phyloP scores from a whole-genome alignment of 176 grass and related monocot species.

The Otatea glauca region DNA sequence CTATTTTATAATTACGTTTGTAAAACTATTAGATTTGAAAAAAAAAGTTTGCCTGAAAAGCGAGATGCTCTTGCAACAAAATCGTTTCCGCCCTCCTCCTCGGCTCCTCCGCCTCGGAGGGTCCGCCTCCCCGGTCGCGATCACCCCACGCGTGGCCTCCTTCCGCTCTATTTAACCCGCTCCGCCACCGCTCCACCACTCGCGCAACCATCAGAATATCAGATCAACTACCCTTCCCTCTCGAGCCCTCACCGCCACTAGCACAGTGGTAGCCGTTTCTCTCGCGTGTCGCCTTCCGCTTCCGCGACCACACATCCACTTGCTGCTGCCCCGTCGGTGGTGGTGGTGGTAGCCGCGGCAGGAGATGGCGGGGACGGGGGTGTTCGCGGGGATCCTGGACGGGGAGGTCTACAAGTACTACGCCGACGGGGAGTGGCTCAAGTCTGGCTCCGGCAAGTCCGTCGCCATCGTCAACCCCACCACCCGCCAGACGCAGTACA shows the following conservation, averaged over 20 bases:
- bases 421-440: conserved; percentile 84
- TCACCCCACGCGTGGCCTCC: conserved; percentile 31
- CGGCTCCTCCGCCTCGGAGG: not conserved
- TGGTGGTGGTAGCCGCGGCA: not conserved
- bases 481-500: conserved; percentile 80
- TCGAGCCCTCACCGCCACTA: conserved; percentile 41
- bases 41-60: too few species aligned
- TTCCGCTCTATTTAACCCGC: conserved; percentile 38
- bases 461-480: conserved; percentile 97
- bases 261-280: not conserved
- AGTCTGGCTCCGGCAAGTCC: conserved; percentile 78
- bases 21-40: too few species aligned
- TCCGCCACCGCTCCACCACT: conserved; percentile 55
- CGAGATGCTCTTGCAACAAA: too few species aligned
- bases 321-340: not conserved
- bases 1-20: too few species aligned
- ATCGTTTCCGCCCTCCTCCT: conserved; percentile 9
- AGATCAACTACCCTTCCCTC: conserved; percentile 13
- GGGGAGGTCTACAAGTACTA: conserved; percentile 91
- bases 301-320: not conserved
- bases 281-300: not conserved
- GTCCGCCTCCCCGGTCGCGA: not conserved
- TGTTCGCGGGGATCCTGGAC: conserved; percentile 76
- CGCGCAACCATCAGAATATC: conserved; percentile 46
- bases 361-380: conserved; percentile 62